Percentiles rank a stretch among this genome's conserved stretches.
Evolutionary conservation across 192 early-diverging fungal genomes (phyloP).

Genomic region (Entrophospora sp.): DNA sequence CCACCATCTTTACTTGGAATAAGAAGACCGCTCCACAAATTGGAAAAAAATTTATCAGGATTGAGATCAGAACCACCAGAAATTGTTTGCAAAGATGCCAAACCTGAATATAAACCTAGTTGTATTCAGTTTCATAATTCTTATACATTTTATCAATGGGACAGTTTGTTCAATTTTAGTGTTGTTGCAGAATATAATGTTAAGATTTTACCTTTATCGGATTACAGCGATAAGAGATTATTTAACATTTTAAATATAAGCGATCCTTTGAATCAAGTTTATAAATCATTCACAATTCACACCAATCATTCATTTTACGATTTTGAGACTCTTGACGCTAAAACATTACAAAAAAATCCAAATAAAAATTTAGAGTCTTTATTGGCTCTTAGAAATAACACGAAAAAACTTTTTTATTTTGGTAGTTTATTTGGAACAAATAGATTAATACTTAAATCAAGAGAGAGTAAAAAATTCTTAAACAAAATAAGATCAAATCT

Average conservation of each 20-base stretch:
- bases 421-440: slow-evolving; percentile 46
- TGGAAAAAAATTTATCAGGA: not conserved
- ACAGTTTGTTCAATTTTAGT: not conserved
- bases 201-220: not conserved
- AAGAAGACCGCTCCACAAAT: not conserved
- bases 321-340: not conserved
- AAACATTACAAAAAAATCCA: slow-evolving; percentile 7
- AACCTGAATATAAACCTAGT: not conserved
- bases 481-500: slow-evolving; percentile 32
- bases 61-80: not conserved
- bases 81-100: not conserved
- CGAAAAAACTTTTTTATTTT: slow-evolving; percentile 38
- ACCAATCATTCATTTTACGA: not conserved
- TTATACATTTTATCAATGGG: not conserved
- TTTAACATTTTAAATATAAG: not conserved
- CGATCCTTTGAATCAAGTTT: not conserved
- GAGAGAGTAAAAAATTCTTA: slow-evolving; percentile 28
- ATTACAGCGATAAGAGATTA: too few species aligned
- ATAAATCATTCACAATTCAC: not conserved
- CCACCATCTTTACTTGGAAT: slow-evolving; percentile 29
- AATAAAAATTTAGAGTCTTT: slow-evolving; percentile 32
- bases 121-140: not conserved
- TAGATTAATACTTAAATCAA: slow-evolving; percentile 35
- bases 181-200: not conserved
- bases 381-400: slow-evolving; percentile 22